Evolutionary conservation across 179 eudicot species (phyloP).

Genomic region (Sideroxylon spinosum): DNA sequence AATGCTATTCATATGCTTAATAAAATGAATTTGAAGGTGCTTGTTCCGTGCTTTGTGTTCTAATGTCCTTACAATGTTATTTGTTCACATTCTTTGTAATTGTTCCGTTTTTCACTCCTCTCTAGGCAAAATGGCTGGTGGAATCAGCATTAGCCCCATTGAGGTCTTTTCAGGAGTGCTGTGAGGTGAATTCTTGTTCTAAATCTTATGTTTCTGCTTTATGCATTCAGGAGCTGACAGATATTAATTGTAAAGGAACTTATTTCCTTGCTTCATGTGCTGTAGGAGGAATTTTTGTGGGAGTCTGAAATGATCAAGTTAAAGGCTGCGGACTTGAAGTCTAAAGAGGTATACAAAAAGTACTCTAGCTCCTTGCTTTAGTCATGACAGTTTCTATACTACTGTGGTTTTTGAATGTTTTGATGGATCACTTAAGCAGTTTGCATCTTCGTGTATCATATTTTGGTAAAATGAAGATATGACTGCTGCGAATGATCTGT

Average conservation of each 20-base stretch:
- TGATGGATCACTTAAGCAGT: not conserved
- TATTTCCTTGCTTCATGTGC: not conserved
- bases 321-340: slow-evolving; percentile 94
- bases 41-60: slow-evolving; percentile 1
- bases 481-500: not conserved
- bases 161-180: slow-evolving; percentile 93
- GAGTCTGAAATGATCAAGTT: slow-evolving; percentile 96
- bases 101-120: slow-evolving; percentile 18
- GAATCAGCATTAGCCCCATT: slow-evolving; percentile 79
- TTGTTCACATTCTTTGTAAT: not conserved
- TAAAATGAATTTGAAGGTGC: not conserved
- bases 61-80: slow-evolving; percentile 1
- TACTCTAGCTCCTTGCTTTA: not conserved
- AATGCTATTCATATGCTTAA: slow-evolving; percentile 2
- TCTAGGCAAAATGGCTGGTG: slow-evolving; percentile 93
- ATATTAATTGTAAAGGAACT: not conserved
- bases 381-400: not conserved
- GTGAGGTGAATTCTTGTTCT: slow-evolving; percentile 54
- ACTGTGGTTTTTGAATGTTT: slow-evolving; percentile 3
- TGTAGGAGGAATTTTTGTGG: slow-evolving; percentile 96
- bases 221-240: not conserved
- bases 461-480: not conserved
- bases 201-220: not conserved
- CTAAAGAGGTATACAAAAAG: slow-evolving; percentile 71
- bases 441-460: not conserved